These are phyloP conservation scores for Cytospora chrysosperma DNA, from an alignment of 2,329 filamentous ascomycete species.

Conservation along the genomic window DNA sequence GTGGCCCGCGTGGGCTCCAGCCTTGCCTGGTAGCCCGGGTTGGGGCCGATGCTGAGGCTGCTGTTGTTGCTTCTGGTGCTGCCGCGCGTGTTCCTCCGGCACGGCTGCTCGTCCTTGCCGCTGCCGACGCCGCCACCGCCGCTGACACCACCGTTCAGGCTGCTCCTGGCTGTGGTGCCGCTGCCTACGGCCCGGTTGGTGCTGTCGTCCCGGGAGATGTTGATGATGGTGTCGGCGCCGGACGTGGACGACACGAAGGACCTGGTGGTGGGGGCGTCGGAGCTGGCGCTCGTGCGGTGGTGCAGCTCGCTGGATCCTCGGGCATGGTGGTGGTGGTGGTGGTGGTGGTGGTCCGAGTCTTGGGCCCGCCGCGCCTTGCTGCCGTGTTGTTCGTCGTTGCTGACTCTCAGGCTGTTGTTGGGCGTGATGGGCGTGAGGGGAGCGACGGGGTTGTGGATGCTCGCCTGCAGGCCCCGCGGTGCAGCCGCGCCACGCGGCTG, in stretches of 20 bases:
- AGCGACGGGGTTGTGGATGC: neutral
- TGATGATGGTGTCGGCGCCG: constrained; percentile 9
- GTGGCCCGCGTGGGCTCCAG: neutral
- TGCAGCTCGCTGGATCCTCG: neutral
- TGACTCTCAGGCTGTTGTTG: neutral
- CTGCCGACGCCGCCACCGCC: no score
- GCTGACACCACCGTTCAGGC: neutral
- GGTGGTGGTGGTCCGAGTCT: neutral
- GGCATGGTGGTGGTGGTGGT: neutral
- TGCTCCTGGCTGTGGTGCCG: neutral
- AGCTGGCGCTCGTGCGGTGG: constrained; percentile 5
- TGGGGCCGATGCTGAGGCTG: neutral
- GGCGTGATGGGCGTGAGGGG: neutral
- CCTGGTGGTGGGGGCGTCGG: neutral
- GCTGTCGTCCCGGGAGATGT: constrained; percentile 5
- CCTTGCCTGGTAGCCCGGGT: neutral
- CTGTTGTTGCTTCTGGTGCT: neutral
- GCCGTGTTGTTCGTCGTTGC: neutral
- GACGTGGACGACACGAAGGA: constrained; percentile 6
- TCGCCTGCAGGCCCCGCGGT: neutral
- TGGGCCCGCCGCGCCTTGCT: neutral
- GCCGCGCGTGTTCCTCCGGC: neutral
- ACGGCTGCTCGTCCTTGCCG: neutral
- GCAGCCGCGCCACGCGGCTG: neutral
- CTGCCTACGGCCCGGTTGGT: constrained; percentile 5